These are phyloP conservation scores for Pisolithus thermaeus DNA, from an alignment of 1,284 basidiomycete genomes.

Conservation along the genomic window DNA sequence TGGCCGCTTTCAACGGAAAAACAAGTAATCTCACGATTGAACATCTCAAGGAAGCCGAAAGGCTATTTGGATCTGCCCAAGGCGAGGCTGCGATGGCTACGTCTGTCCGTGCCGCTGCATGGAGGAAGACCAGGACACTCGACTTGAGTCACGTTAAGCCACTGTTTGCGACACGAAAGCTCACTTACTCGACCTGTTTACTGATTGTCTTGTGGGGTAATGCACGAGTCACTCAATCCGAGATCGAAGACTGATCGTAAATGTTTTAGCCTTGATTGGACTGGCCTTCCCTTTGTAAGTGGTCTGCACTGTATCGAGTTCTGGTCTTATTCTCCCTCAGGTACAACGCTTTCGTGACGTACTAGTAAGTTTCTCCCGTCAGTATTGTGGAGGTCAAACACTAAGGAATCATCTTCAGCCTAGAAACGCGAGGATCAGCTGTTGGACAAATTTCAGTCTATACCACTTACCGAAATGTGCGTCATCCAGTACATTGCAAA, in stretches of 20 bases:
- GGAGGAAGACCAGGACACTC: conserved; percentile 40
- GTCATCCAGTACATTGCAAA: conserved; percentile 12
- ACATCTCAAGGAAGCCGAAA: conserved; percentile 34
- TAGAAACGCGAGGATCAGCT: conserved; percentile 52
- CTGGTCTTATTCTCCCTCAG: conserved; percentile 19
- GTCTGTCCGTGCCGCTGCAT: conserved; percentile 34
- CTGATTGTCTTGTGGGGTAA: conserved; percentile 59
- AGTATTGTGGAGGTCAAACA: not conserved
- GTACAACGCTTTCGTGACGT: conserved; percentile 58
- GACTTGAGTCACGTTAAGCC: conserved; percentile 44
- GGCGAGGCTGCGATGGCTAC: conserved; percentile 26
- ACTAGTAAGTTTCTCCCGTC: conserved; percentile 40
- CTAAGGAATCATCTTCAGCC: conserved; percentile 30
- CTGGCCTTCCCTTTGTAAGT: conserved; percentile 66
- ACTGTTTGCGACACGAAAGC: conserved; percentile 57
- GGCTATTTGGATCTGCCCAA: conserved; percentile 4
- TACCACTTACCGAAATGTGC: conserved; percentile 63
- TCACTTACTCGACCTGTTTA: conserved; percentile 58
- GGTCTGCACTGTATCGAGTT: not conserved
- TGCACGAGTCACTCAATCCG: conserved; percentile 7
- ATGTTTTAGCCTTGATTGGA: conserved; percentile 56
- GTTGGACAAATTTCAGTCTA: conserved; percentile 59
- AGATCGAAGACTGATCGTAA: conserved; percentile 1
- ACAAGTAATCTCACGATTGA: conserved; percentile 43
- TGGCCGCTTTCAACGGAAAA: conserved; percentile 66